Evolutionary conservation across 192 early-diverging fungal species (phyloP).

Genomic region (Cladochytrium replicatum): DNA sequence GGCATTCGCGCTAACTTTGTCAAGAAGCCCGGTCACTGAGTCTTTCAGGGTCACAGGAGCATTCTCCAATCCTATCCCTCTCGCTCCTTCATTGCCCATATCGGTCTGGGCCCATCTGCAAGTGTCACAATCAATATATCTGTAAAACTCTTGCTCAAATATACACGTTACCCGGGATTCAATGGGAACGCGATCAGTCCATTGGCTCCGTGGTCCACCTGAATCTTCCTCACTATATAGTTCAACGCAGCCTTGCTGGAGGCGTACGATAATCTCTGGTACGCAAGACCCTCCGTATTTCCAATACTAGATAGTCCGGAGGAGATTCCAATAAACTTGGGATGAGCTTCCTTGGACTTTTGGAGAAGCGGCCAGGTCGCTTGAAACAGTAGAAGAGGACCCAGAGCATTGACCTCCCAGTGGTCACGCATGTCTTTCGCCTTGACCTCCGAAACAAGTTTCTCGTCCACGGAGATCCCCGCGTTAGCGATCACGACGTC

Average conservation of each 20-base stretch:
- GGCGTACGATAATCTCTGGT: neutral
- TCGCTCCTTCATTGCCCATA: neutral
- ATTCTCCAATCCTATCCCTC: neutral
- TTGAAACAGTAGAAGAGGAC: neutral
- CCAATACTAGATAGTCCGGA: neutral
- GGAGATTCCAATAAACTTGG: constrained; percentile 4
- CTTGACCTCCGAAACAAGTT: neutral
- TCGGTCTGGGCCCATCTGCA: constrained; percentile 5
- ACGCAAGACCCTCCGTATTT: neutral
- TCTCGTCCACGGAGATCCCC: neutral
- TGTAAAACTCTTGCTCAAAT: too few relatives aligned
- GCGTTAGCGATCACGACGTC: constrained; percentile 11
- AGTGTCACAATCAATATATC: too few relatives aligned
- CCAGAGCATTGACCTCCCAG: constrained; percentile 1
- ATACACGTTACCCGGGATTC: neutral
- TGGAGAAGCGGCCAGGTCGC: constrained; percentile 1
- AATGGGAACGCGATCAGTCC: neutral
- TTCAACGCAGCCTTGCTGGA: constrained; percentile 2
- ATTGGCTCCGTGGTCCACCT: neutral
- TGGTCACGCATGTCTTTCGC: neutral
- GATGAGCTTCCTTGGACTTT: neutral
- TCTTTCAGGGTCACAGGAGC: constrained; percentile 6
- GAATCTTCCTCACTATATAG: neutral
- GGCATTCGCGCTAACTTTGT: neutral
- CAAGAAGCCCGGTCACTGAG: neutral